Evolutionary conservation across 163 green algal species (phyloP), one percentile per base, ranked within the genome.

Genomic region (Scenedesmus sp.): DNA sequence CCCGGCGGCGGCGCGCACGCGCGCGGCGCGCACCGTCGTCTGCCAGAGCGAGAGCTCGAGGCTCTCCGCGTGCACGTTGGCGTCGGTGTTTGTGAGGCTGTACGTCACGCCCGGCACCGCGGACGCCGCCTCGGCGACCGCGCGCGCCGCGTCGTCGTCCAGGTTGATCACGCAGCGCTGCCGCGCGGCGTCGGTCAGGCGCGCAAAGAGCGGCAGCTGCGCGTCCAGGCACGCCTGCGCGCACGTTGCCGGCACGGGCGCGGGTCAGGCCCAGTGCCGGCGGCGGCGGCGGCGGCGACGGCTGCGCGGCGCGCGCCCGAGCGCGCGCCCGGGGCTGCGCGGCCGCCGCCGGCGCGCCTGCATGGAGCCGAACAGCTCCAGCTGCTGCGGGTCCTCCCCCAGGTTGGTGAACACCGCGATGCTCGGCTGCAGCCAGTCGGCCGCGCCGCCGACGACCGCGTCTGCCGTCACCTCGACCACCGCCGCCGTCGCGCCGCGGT

Each of bases 81-180:
- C 90, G 4, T 60, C 36, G 17, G 53, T 62, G 58, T 89, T 82
- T 24, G 89, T 74, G 51, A 94, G 69, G 10, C 77, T 77, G 78
- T 95, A 98, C 6, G 93, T 98, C 1, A 99, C 84, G 4, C 90
- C 77, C 1, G 92, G 91, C 33, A 98, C 89, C 10, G 81, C 54
- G 20, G 28, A 39, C n/a, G 66, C 53, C 28, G 77, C 71, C 14
- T 34, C 31, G 29, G 82, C 50, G 33, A 85, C 58, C 36, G 75
- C 34, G 29, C 11, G 39, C 51, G 82, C 54, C 22, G 22, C 24
- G 1, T 70, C 75, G 89, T 96, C 93, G 66, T 98, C 95, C 4
- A 93, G 62, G 78, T 98, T 98, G 64, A 98, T 64, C 13, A 98
- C 89, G 3, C 91, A 88, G 31, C 85, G 83, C 86, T 96, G 91